Evolutionary conservation across 176 grass and related monocot genomes (phyloP).

Genomic region (Oryza brachyantha): DNA sequence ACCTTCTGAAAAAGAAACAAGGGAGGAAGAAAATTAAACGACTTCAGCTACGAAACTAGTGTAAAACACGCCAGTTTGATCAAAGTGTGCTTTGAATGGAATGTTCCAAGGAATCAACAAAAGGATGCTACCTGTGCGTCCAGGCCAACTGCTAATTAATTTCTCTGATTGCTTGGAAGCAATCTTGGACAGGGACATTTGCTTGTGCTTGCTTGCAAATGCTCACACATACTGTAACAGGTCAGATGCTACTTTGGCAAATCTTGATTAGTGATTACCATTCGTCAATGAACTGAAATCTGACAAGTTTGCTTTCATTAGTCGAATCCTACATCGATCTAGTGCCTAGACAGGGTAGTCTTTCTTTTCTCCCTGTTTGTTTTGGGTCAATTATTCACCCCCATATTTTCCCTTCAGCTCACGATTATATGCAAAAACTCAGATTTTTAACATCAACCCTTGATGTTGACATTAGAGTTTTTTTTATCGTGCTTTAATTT

Average conservation of each 20-base stretch:
- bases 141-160: background rate
- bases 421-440: too few species aligned
- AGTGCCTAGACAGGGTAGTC: too few species aligned
- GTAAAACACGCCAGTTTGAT: background rate
- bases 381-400: too few species aligned
- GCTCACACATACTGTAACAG: too few species aligned
- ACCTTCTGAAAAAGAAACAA: too few species aligned
- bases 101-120: background rate
- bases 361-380: too few species aligned
- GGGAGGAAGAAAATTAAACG: too few species aligned
- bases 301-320: background rate
- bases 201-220: background rate
- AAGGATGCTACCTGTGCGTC: background rate
- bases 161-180: background rate
- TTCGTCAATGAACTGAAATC: background rate
- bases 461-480: too few species aligned
- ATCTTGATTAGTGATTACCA: background rate
- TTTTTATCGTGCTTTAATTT: too few species aligned
- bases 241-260: background rate
- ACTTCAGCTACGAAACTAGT: too few species aligned
- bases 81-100: background rate
- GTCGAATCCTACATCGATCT: background rate
- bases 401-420: too few species aligned
- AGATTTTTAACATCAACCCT: too few species aligned
- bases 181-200: background rate